These are phyloP conservation scores for Venturia effusa DNA, from an alignment of 2,329 filamentous ascomycete species.

Conservation along the genomic window DNA sequence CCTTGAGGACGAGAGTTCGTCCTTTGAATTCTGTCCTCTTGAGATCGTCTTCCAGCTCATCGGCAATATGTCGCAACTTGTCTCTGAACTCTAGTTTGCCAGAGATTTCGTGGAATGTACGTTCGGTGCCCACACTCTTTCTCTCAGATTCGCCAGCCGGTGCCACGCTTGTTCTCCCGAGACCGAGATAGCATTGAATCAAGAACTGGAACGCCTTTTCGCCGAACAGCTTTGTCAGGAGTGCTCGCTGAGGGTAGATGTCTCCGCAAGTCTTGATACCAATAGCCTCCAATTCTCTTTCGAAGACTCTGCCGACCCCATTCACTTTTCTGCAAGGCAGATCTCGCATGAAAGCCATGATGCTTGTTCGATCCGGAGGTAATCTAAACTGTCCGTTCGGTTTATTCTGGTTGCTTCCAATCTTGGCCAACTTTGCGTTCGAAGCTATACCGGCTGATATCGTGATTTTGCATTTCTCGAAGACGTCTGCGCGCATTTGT, in stretches of 20 bases:
- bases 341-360: constrained; percentile 77
- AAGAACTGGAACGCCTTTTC: constrained; percentile 87
- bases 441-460: constrained; percentile 91
- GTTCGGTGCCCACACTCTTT: constrained; percentile 89
- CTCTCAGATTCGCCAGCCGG: constrained; percentile 83
- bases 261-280: constrained; percentile 84
- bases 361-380: constrained; percentile 57
- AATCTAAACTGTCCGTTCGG: constrained; percentile 85
- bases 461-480: constrained; percentile 68
- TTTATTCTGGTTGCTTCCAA: constrained; percentile 91
- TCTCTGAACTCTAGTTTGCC: constrained; percentile 57
- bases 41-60: constrained; percentile 81
- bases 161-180: constrained; percentile 75
- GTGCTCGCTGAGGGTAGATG: constrained; percentile 65
- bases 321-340: constrained; percentile 86
- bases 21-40: constrained; percentile 72
- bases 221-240: constrained; percentile 69
- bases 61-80: constrained; percentile 70
- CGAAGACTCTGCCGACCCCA: constrained; percentile 86
- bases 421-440: constrained; percentile 89
- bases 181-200: constrained; percentile 70
- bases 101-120: constrained; percentile 74
- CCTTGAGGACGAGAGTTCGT: constrained; percentile 80
- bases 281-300: constrained; percentile 79
- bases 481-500: constrained; percentile 67